phyloP scores from a whole-genome alignment of 352 stramenopile species.

The Lagenidium sp. region DNA sequence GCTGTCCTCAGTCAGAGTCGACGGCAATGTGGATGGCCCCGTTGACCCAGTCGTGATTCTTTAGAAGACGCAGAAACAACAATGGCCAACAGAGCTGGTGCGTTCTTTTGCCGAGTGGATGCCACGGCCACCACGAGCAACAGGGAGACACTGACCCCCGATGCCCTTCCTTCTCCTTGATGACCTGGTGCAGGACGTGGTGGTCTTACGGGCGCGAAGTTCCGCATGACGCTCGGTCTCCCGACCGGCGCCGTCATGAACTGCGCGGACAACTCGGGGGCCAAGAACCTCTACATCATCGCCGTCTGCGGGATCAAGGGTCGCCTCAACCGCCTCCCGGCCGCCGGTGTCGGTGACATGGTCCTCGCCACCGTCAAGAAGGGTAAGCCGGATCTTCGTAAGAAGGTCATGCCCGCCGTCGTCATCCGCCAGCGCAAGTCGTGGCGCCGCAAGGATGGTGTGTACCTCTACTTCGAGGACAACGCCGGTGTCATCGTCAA shows the following conservation, averaged over 20 bases:
- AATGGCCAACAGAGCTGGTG: slow-evolving; percentile 25
- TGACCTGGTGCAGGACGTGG: slow-evolving; percentile 81
- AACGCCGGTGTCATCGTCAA: slow-evolving; percentile 99
- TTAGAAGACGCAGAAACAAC: slow-evolving; percentile 62
- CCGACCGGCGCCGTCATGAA: slow-evolving; percentile 98
- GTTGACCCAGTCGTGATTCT: slow-evolving; percentile 71
- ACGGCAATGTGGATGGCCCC: background rate
- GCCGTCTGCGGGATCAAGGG: slow-evolving; percentile 99
- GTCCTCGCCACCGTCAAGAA: slow-evolving; percentile 99
- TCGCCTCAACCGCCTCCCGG: slow-evolving; percentile 98
- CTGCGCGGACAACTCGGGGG: slow-evolving; percentile 99
- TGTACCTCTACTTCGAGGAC: slow-evolving; percentile 99
- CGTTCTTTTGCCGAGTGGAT: too few species aligned
- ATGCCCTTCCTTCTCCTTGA: background rate
- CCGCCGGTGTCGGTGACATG: slow-evolving; percentile 98
- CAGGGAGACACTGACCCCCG: too few species aligned
- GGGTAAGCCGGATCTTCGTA: slow-evolving; percentile 99
- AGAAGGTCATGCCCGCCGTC: slow-evolving; percentile 99
- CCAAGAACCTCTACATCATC: slow-evolving; percentile 99
- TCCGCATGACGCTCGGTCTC: slow-evolving; percentile 99
- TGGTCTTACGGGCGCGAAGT: slow-evolving; percentile 97
- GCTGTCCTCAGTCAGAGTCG: slow-evolving; percentile 22
- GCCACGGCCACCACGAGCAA: too few species aligned
- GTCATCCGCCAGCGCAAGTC: slow-evolving; percentile 99
- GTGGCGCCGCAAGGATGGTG: slow-evolving; percentile 98